Base-by-base conservation (phyloP, 306 rosid genomes). In the Hylodesmum podocarpum region DNA sequence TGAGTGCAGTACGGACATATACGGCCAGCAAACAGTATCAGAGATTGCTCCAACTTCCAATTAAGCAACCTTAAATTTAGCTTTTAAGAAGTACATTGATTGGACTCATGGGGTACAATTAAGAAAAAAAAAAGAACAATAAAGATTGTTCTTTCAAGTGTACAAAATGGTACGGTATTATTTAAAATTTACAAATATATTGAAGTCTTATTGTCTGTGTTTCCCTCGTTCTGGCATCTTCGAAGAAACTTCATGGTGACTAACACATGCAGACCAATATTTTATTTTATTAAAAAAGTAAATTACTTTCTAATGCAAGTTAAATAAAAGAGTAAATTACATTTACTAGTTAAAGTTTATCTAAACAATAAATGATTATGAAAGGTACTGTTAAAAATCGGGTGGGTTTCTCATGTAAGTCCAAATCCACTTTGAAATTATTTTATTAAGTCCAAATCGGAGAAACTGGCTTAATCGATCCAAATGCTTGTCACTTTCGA, bases 1-100 rank as follows among this genome's bases (percentile, higher is more conserved):
- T 63, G 7, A 9, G 7, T 63, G 16, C 37, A 21, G 79, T 73
- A 80, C 80, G 76, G 84, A 65, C 62, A 57, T 22, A 66, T 66
- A 66, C 79, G 64, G 64, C 76, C 70, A 80, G 57, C 71, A 29
- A 61, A 71, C 34, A 24, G 64, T 15, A 37, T 62, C 22, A 4
- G 46, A 49, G 66, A 28, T 71, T 37, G 67, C 50, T 79, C 16
- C 14, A 24, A 8, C 28, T 53, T 53, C 57, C 62, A 37, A 25
- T 11, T 6, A 59, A 59, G 33, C 16, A 1, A 29, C 24, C 44
- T 33, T 61, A 61, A 14, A 53, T 36, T 36, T 36, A 41, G 69
- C 31, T 73, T 75, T 11, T 12, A 53, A 53, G 3, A 49, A 50
- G 55, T 39, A 77, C 76, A 8, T 13, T 71, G 5, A 15, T 71